Percentiles rank a stretch among this genome's conserved stretches.
Conservation (phyloP, 2,329 filamentous ascomycete species). For the Exophiala sideris region DNA sequence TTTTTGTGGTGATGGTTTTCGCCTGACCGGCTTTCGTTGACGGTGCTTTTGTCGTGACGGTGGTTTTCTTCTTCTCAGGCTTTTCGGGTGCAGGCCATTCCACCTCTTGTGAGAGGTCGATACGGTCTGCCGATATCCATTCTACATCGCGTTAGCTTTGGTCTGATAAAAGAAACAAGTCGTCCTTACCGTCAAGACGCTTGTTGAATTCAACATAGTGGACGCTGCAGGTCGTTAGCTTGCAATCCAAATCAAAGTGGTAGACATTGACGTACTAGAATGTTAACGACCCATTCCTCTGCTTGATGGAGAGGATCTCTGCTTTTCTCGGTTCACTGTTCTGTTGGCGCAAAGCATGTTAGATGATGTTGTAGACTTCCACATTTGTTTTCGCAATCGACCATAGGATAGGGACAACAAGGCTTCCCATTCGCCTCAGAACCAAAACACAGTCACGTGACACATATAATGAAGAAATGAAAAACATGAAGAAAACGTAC, state of each 20-base stretch:
- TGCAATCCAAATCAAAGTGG: neutral
- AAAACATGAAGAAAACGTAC: conserved; percentile 39
- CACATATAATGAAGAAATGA: neutral
- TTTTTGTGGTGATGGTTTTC: conserved; percentile 50
- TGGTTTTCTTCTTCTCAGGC: conserved; percentile 78
- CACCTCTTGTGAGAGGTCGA: conserved; percentile 85
- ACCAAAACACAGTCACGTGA: conserved; percentile 23
- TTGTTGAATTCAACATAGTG: conserved; percentile 99
- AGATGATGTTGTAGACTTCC: no score
- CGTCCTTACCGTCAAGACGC: conserved; percentile 55
- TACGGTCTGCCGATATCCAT: conserved; percentile 79
- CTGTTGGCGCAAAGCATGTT: conserved; percentile 35
- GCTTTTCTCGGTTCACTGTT: conserved; percentile 84
- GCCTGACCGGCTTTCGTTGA: conserved; percentile 53
- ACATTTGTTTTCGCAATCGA: neutral
- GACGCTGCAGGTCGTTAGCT: conserved; percentile 49
- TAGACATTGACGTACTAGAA: conserved; percentile 61
- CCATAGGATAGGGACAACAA: no score
- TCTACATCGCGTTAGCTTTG: conserved; percentile 59
- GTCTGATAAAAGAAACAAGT: neutral
- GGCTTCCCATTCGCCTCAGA: neutral
- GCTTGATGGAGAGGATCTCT: conserved; percentile 92
- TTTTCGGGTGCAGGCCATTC: conserved; percentile 96
- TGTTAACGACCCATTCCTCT: conserved; percentile 79
- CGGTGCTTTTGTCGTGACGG: conserved; percentile 52